Evolutionary conservation across 2,329 filamentous ascomycete species (phyloP), one percentile per base, ranked within the genome.

Genomic region (Lecanoromycetidae sp.): DNA sequence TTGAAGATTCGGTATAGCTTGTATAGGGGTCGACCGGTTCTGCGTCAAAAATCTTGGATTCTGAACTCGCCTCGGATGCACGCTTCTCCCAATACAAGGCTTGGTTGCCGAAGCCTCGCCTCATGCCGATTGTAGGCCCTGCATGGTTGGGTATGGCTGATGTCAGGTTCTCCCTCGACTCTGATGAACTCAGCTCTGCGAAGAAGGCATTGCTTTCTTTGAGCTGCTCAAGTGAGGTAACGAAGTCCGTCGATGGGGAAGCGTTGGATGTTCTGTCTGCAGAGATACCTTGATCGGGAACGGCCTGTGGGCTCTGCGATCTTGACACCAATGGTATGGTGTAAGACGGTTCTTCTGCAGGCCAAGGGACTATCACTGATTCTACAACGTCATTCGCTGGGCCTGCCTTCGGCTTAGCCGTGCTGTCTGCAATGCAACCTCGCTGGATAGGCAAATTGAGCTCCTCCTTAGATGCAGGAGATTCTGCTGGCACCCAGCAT

Each of bases 1-100:
- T 23, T 23, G 41, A 33, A 3, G 44, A 39, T 23, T 44, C 44
- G n/a, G 41, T 29, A 13, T 46, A 44, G 22, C 22, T 15, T 10
- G 26, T 41, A 44, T 27, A 20, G 22, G 33, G 34, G 44, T 37
- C 29, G 19, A 15, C 23, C 5, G 25, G 0, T 8, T 38, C 34
- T n/a, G n/a, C n/a, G n/a, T n/a, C n/a, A n/a, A n/a, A n/a, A n/a
- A n/a, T n/a, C n/a, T n/a, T n/a, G 25, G 22, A 38, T 13, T 22
- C 13, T 8, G 20, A 20, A 20, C 19, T 9, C 2, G 32, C 33
- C 19, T 35, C 25, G 30, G 19, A 5, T 10, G 29, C 12, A 22
- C 19, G 12, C 5, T 12, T 25, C 17, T 35, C n/a, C 17, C 33
- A 10, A 17, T 46, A 23, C 33, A 26, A n/a, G 9, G 27, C 13